Conservation (phyloP, 768 basidiomycete genomes). For the Calvatia gigantea region DNA sequence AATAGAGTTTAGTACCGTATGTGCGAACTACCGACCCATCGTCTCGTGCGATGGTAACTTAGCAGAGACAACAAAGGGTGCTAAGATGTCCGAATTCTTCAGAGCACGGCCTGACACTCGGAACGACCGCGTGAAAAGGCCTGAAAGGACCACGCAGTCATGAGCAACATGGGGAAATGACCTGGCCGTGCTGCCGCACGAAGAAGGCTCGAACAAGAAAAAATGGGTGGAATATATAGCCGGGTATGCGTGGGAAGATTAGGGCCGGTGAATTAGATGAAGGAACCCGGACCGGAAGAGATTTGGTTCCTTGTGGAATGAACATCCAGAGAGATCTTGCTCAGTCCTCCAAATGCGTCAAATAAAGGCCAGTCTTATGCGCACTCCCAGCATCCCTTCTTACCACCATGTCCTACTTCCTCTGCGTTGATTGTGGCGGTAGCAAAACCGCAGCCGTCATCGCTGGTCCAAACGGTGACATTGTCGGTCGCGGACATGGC, state of each 20-base stretch:
- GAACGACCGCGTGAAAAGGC: constrained; percentile 61
- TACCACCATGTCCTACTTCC: constrained; percentile 53
- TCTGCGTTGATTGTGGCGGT: constrained; percentile 87
- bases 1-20: not conserved
- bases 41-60: constrained; percentile 38
- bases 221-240: constrained; percentile 16
- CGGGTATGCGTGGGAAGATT: constrained; percentile 30
- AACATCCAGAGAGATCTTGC: not conserved
- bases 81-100: constrained; percentile 79
- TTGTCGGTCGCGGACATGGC: constrained; percentile 64
- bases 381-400: not conserved
- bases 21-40: constrained; percentile 81
- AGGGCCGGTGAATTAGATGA: constrained; percentile 31
- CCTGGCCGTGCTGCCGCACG: constrained; percentile 84
- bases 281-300: not conserved
- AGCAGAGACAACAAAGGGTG: constrained; percentile 61
- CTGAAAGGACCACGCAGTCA: constrained; percentile 44
- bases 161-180: constrained; percentile 88
- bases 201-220: constrained; percentile 26
- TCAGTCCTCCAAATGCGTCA: not conserved
- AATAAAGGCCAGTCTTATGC: constrained; percentile 2
- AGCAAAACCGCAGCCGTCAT: constrained; percentile 84
- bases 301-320: not conserved
- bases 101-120: constrained; percentile 86
- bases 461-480: constrained; percentile 48